Evolutionary conservation across 371 early-diverging fungal species (phyloP), one percentile per base, ranked within the genome.

Genomic region (Mucor velutinosus): DNA sequence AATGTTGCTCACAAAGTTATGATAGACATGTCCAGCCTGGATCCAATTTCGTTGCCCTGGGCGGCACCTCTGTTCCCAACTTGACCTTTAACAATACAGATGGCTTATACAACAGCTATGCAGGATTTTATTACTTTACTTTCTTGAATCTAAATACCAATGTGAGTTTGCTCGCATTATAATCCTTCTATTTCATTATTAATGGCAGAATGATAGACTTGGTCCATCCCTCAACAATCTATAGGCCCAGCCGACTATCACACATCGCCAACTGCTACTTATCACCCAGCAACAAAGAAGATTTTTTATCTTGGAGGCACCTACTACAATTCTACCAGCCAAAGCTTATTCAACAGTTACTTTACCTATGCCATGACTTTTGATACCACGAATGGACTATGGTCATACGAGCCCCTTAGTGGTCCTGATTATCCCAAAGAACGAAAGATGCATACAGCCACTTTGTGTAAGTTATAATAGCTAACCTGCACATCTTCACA

Each of bases 261-360:
- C 8, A 53, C 37, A 7, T 15, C 27, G 10, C 35, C 32, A 33
- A 37, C 37, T 53, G 63, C n/a, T 8, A 37, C 39, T 21, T 63
- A 53, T 10, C 4, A 37, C 25, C 59, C 59, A 23, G 27, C 39
- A 7, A 59, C 19, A 6, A 59, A 59, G 15, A 59, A 59, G 17
- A 39, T 59, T 3, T 63, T 35, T 17, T 63, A 63, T 10, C 21
- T 63, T 23, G 63, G 63, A 23, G 63, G 63, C 23, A 33, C 35
- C 8, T 63, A 37, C 17, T 53, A 53, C 27, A 63, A 63, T 35
- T 23, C 63, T 1, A 63, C 53, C 14, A 35, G 21, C 53, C n/a
- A 12, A 10, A 12, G 5, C 1, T 21, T 49, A 19, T 23, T 49
- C n/a, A 43, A 43, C 17, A 51, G 37, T 2, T 25, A 53, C 15